Conservation (phyloP, 116 monocot genomes). For the Trichopus zeylanicus region DNA sequence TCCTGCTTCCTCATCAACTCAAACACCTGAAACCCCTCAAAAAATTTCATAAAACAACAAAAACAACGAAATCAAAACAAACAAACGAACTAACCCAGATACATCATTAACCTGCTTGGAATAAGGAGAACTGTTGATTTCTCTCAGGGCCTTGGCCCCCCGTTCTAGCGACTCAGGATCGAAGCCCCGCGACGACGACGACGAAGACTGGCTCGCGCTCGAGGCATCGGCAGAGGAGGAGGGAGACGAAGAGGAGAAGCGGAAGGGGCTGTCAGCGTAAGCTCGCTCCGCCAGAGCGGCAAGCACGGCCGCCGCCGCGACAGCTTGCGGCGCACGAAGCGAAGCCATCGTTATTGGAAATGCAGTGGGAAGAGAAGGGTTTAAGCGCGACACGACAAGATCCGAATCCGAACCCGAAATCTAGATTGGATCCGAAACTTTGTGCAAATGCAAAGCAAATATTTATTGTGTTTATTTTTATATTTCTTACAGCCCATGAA, state of each 20-base stretch:
- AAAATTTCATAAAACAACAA: not conserved
- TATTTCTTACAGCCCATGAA: too few species aligned
- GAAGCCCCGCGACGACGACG: conserved; percentile 38
- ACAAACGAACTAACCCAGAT: too few species aligned
- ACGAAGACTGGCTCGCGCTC: too few species aligned
- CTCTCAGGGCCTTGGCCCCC: conserved; percentile 59
- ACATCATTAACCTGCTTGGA: conserved; percentile 84
- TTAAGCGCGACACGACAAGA: not conserved
- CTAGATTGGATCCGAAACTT: too few species aligned
- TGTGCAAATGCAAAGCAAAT: too few species aligned
- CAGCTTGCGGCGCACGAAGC: conserved; percentile 7
- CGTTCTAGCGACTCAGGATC: conserved; percentile 88
- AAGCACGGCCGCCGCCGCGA: too few species aligned
- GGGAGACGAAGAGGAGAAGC: not conserved
- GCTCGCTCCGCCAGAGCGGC: too few species aligned
- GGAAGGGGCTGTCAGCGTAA: conserved; percentile 17
- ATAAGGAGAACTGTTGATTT: conserved; percentile 72
- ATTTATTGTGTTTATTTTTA: too few species aligned
- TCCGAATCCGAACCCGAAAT: too few species aligned
- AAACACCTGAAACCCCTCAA: too few species aligned
- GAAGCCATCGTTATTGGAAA: conserved; percentile 9
- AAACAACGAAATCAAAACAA: not conserved
- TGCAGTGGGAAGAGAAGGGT: not conserved
- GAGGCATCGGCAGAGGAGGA: not conserved
- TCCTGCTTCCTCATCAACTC: conserved; percentile 92